phyloP scores from a whole-genome alignment of 352 stramenopile species.

The Globisporangium solare region DNA sequence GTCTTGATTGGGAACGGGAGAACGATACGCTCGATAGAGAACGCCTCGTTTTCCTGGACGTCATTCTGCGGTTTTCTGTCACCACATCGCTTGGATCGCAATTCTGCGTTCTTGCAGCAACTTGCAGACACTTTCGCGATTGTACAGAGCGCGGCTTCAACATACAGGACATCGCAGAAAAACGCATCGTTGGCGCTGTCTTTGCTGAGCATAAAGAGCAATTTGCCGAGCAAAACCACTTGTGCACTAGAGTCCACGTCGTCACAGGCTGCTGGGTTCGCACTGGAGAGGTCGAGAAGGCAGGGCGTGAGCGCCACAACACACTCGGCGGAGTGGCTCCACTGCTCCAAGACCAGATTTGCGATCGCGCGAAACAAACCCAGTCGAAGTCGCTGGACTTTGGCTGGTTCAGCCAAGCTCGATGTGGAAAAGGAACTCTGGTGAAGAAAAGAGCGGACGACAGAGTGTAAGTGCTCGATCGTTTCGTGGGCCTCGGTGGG shows the following conservation, averaged over 20 bases:
- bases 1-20: slow-evolving; percentile 26
- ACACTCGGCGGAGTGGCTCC: slow-evolving; percentile 22
- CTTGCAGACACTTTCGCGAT: slow-evolving; percentile 24
- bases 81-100: too few species aligned
- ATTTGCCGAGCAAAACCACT: slow-evolving; percentile 41
- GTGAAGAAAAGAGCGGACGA: slow-evolving; percentile 20
- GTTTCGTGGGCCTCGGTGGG: background rate
- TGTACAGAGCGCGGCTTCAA: slow-evolving; percentile 47
- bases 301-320: slow-evolving; percentile 38
- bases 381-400: slow-evolving; percentile 16
- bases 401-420: background rate
- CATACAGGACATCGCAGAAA: slow-evolving; percentile 64
- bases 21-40: background rate
- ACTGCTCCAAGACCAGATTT: slow-evolving; percentile 24
- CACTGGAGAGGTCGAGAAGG: slow-evolving; percentile 34
- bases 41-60: background rate
- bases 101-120: background rate
- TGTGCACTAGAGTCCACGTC: slow-evolving; percentile 11
- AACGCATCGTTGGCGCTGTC: slow-evolving; percentile 50
- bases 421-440: slow-evolving; percentile 32
- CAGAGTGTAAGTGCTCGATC: slow-evolving; percentile 13
- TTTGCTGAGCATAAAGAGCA: slow-evolving; percentile 73
- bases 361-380: slow-evolving; percentile 24
- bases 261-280: background rate
- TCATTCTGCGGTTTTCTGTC: too few species aligned